A percentile compares a stretch with the other conserved stretches of the same genome.
phyloP scores from a whole-genome alignment of 805 yeast genomes.

The Spathaspora girioi region DNA sequence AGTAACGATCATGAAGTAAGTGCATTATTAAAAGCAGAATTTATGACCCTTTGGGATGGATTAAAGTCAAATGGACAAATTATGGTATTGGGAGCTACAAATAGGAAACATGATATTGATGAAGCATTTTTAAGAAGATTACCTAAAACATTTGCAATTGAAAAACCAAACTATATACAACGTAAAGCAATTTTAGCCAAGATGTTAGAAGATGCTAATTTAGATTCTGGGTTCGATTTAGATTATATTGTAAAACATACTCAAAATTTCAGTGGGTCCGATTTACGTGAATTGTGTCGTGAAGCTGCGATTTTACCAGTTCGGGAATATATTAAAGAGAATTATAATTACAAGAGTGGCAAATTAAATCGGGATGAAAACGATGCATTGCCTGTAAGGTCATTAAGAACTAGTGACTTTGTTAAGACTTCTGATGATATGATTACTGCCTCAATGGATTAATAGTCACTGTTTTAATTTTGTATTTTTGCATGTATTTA shows the following conservation, averaged over 20 bases:
- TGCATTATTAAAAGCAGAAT: constrained; percentile 90
- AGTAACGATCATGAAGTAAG: constrained; percentile 92
- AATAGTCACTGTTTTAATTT: neutral
- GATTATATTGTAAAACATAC: constrained; percentile 59
- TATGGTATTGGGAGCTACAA: constrained; percentile 91
- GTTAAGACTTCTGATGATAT: constrained; percentile 18
- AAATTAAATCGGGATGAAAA: constrained; percentile 20
- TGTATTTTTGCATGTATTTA: neutral
- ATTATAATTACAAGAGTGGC: constrained; percentile 48
- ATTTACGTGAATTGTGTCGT: constrained; percentile 84
- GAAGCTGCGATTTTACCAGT: constrained; percentile 91
- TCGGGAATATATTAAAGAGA: constrained; percentile 72
- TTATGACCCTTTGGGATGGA: constrained; percentile 98
- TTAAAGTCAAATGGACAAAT: constrained; percentile 72
- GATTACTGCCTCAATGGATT: neutral
- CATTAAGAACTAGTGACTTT: constrained; percentile 64
- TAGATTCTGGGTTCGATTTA: constrained; percentile 60
- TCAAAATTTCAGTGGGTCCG: constrained; percentile 77
- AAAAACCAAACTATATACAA: constrained; percentile 66
- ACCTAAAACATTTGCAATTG: constrained; percentile 84
- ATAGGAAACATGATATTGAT: constrained; percentile 88
- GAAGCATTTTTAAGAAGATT: constrained; percentile 87
- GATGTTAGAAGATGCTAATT: constrained; percentile 58
- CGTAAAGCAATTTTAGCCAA: constrained; percentile 68
- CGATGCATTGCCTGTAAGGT: constrained; percentile 48